Evolutionary conservation across 192 early-diverging fungal species (phyloP).

Genomic region (Coemansia sp.): DNA sequence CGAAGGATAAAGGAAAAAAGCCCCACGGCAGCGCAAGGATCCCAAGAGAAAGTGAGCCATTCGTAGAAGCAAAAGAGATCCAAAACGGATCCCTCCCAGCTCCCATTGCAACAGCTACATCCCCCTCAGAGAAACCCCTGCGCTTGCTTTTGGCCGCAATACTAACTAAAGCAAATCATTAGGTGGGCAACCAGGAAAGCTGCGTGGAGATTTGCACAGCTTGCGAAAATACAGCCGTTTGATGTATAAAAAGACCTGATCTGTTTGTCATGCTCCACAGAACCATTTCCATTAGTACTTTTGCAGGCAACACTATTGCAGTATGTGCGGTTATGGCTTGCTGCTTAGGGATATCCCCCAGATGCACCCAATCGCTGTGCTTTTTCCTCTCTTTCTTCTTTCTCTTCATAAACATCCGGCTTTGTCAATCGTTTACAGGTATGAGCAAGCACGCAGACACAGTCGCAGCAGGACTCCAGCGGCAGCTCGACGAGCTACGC

Average conservation of each 20-base stretch:
- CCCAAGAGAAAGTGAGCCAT: not conserved
- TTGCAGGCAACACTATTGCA: not conserved
- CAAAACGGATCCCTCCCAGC: not conserved
- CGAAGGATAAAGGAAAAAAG: not conserved
- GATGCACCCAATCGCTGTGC: not conserved
- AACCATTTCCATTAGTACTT: not conserved
- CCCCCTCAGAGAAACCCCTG: not conserved
- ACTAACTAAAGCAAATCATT: conserved; percentile 4
- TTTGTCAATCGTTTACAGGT: too few species aligned
- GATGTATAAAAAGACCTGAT: too few species aligned
- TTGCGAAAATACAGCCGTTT: conserved; percentile 10
- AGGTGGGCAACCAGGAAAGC: too few species aligned
- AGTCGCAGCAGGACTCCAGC: conserved; percentile 32
- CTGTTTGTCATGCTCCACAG: too few species aligned
- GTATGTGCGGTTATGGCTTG: not conserved
- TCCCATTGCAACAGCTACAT: not conserved
- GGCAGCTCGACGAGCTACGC: conserved; percentile 41
- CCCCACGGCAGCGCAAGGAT: not conserved
- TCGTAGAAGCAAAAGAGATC: not conserved
- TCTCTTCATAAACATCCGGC: not conserved
- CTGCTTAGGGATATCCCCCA: too few species aligned
- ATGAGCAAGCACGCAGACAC: conserved; percentile 5
- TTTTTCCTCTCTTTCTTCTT: not conserved
- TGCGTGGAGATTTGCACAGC: not conserved
- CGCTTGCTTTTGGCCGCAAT: conserved; percentile 3